Evolutionary conservation across 768 basidiomycete genomes (phyloP).

Genomic region (Strobilomyces confusus): DNA sequence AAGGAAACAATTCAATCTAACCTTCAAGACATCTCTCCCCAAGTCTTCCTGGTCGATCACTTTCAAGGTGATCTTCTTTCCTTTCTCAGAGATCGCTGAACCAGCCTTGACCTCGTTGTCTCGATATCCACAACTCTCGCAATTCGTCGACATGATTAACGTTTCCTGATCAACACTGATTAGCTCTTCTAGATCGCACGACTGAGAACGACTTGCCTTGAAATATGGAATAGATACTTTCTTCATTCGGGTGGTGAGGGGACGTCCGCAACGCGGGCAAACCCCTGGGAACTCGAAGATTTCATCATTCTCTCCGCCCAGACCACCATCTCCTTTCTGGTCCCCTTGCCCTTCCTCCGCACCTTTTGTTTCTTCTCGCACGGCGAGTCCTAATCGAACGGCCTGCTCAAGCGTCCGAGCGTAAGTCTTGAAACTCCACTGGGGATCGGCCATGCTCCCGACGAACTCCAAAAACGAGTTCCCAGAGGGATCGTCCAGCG

Average conservation of each 20-base stretch:
- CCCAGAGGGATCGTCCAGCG: slow-evolving; percentile 89
- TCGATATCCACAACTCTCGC: slow-evolving; percentile 90
- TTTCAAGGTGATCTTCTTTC: slow-evolving; percentile 82
- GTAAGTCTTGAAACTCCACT: slow-evolving; percentile 88
- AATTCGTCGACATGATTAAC: slow-evolving; percentile 97
- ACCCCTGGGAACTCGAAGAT: slow-evolving; percentile 82
- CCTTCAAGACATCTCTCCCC: slow-evolving; percentile 91
- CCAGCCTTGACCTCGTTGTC: slow-evolving; percentile 99
- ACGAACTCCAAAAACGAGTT: slow-evolving; percentile 95
- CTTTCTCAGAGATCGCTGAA: slow-evolving; percentile 80
- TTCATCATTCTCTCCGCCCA: slow-evolving; percentile 67
- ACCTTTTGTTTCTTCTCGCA: slow-evolving; percentile 36
- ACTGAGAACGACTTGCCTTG: slow-evolving; percentile 51
- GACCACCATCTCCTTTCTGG: slow-evolving; percentile 6
- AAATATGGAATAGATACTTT: slow-evolving; percentile 96
- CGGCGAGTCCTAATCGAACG: slow-evolving; percentile 66
- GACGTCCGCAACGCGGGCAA: slow-evolving; percentile 86
- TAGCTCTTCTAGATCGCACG: not conserved
- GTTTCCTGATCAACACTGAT: slow-evolving; percentile 59
- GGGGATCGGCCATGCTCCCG: slow-evolving; percentile 83
- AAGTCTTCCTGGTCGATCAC: slow-evolving; percentile 93
- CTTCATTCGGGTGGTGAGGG: slow-evolving; percentile 89
- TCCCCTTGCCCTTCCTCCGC: not conserved
- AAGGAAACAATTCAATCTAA: slow-evolving; percentile 29
- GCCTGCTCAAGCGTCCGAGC: slow-evolving; percentile 79